Percentiles rank a stretch among this genome's conserved stretches.
Conservation (phyloP, 495 filamentous ascomycete species). For the Cetradonia linearis region DNA sequence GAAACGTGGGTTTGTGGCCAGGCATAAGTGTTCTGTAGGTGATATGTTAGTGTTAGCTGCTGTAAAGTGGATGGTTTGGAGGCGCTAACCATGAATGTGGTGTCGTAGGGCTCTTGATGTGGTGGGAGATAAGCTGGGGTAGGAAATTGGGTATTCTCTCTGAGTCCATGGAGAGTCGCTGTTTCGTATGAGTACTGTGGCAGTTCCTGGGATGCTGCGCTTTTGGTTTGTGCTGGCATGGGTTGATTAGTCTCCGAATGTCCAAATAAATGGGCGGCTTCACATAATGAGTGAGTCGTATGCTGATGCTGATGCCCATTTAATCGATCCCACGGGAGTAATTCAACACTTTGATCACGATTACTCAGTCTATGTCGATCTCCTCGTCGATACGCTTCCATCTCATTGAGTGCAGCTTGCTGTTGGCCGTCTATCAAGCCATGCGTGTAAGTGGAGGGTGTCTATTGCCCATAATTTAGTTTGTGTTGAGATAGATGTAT, state of each 20-base stretch:
- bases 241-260: neutral
- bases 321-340: neutral
- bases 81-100: neutral
- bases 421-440: neutral
- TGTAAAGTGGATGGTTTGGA: fast-evolving
- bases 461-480: neutral
- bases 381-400: neutral
- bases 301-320: neutral
- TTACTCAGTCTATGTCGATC: neutral
- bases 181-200: neutral
- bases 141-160: too few relatives aligned
- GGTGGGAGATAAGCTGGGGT: neutral
- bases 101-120: neutral
- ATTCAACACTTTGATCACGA: too few relatives aligned
- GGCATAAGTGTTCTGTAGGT: neutral
- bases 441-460: neutral
- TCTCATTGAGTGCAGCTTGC: neutral
- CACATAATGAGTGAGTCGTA: too few relatives aligned
- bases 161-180: neutral
- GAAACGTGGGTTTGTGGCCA: neutral
- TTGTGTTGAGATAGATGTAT: neutral
- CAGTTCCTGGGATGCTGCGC: neutral
- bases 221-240: neutral
- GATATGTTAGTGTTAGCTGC: neutral
- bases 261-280: neutral